Conservation (phyloP, 305 asterid species). For the Petunia hybrid region DNA sequence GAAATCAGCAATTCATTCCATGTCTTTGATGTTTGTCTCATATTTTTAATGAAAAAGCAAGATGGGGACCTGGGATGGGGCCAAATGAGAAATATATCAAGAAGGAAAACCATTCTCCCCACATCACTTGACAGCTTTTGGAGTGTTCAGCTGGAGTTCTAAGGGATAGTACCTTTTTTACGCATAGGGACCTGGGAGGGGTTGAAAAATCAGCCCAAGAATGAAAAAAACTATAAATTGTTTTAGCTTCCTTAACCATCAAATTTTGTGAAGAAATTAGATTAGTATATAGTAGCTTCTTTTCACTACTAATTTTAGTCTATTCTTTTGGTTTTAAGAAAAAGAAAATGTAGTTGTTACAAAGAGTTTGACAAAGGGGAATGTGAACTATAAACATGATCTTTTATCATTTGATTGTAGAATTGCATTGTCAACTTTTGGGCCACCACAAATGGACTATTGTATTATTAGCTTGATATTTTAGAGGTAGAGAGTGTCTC, state of each 20-base stretch:
- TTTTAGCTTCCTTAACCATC: neutral
- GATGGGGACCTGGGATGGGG: no score
- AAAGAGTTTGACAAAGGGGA: neutral
- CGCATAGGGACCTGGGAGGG: neutral
- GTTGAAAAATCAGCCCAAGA: neutral
- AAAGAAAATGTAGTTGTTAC: neutral
- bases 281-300: neutral
- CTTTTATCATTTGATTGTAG: constrained; percentile 10
- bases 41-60: neutral
- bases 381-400: neutral
- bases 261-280: neutral
- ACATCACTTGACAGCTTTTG: neutral
- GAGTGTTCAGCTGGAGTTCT: neutral
- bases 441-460: neutral
- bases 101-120: neutral
- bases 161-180: neutral
- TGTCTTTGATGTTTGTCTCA: neutral
- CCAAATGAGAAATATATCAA: neutral
- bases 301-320: neutral
- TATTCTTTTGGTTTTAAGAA: neutral
- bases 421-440: neutral
- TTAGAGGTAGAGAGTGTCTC: constrained; percentile 10
- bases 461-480: neutral
- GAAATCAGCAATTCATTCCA: neutral
- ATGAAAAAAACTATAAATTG: neutral